phyloP scores from a whole-genome alignment of 257 asterid genomes.

The Solanum appendiculatum region DNA sequence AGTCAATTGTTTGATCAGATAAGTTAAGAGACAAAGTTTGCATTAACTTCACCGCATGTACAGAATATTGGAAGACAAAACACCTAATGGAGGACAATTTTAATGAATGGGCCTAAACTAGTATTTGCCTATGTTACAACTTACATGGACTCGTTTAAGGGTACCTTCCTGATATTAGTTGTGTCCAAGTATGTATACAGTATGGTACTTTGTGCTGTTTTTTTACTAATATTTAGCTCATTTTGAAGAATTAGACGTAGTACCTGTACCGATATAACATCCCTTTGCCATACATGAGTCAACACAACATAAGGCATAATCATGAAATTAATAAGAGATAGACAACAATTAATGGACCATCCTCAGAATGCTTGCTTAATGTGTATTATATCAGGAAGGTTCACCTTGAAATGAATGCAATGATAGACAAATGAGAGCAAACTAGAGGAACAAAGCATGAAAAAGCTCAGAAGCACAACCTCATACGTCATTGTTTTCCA shows the following conservation, averaged over 20 bases:
- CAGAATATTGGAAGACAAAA: neutral
- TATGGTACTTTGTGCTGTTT: neutral
- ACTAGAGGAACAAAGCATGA: neutral
- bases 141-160: neutral
- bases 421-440: neutral
- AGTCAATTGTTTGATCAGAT: neutral
- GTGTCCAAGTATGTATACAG: neutral
- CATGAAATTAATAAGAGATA: neutral
- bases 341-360: neutral
- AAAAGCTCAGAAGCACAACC: conserved; percentile 26
- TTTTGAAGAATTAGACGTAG: neutral
- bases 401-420: neutral
- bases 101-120: neutral
- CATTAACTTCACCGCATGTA: neutral
- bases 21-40: neutral
- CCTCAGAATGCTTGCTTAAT: neutral
- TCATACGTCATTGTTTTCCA: conserved; percentile 92
- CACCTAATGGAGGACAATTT: neutral
- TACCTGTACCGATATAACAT: too few species aligned
- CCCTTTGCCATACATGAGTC: too few species aligned
- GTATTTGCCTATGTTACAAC: neutral
- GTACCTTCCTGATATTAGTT: neutral
- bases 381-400: neutral
- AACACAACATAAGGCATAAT: neutral
- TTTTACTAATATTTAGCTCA: neutral